Percentiles rank a stretch among this genome's conserved stretches.
Evolutionary conservation across 2,329 filamentous ascomycete genomes (phyloP).

Genomic region (Botrytis deweyae): DNA sequence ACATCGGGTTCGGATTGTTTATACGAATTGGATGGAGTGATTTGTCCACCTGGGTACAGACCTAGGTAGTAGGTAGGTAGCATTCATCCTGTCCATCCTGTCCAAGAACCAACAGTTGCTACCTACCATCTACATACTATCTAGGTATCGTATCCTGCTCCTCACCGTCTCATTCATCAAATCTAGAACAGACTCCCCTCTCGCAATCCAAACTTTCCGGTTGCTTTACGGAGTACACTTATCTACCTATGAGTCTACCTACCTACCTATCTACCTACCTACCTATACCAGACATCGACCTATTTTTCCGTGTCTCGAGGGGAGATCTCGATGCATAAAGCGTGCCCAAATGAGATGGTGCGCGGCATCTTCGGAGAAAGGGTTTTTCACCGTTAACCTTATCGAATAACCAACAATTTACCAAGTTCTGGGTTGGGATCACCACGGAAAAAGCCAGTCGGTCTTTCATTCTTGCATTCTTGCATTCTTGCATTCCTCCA

Average conservation of each 20-base stretch:
- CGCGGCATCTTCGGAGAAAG: conserved; percentile 5
- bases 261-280: no score
- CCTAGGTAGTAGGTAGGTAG: no score
- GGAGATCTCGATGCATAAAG: neutral
- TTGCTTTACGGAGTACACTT: neutral
- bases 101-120: neutral
- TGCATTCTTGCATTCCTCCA: no score
- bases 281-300: neutral
- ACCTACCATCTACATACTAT: neutral
- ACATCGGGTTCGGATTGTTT: neutral
- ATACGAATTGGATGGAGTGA: neutral
- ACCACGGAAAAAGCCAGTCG: neutral
- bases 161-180: neutral
- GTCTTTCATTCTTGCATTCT: no score
- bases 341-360: neutral
- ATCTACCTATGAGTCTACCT: neutral
- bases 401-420: neutral
- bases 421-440: neutral
- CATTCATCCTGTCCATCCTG: neutral
- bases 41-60: neutral
- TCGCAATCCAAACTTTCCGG: neutral
- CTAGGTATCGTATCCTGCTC: neutral
- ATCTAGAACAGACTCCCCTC: neutral
- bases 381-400: neutral
- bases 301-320: neutral